Evolutionary conservation across 2,329 filamentous ascomycete genomes (phyloP), one percentile per base, ranked within the genome.

Genomic region (Chlorencoelia australis): DNA sequence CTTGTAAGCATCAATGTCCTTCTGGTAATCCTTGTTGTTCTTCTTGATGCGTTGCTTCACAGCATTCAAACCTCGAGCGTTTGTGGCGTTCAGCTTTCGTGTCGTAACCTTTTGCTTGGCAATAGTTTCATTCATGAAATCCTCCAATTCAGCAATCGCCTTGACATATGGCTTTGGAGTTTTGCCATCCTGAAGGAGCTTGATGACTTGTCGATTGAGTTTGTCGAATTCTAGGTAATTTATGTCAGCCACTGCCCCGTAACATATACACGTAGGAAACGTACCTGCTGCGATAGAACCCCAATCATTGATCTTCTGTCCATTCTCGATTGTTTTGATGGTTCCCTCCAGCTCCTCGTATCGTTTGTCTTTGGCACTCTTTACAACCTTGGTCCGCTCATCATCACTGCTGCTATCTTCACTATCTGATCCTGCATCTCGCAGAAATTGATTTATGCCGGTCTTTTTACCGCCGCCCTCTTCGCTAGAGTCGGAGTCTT

Each of bases 31-130:
- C 67, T 94, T 93, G 73, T 89, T 94, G 67, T 89, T 89, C 75
- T 95, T 96, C 76, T 89, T 88, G 69, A 98, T 86, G 67, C 88
- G 88, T 64, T 98, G 91, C 68, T 95, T 94, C 57, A 96, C 84
- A 45, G 88, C 86, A 62, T 96, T 98, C 56, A 98, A 75, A 55
- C 88, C 87, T 65, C 87, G 85, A 48, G 87, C 82, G 59, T 89
- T 93, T 57, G 81, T 91, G 44, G 88, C 87, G 67, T 94, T 98
- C 88, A 96, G 94, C 74, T 95, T 96, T 77, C 95, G 95, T 46
- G 81, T 78, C 2, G 84, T 83, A 50, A 93, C 83, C 71, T 98
- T 98, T 60, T 94, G 85, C 73, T 95, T 95, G 54, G 87, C 78
- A 48, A 94, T 75, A 16, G 88, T 80, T 69, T 98, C 93, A 59